Conservation (phyloP, 2,329 filamentous ascomycete genomes). For the Magnaporthales sp. region DNA sequence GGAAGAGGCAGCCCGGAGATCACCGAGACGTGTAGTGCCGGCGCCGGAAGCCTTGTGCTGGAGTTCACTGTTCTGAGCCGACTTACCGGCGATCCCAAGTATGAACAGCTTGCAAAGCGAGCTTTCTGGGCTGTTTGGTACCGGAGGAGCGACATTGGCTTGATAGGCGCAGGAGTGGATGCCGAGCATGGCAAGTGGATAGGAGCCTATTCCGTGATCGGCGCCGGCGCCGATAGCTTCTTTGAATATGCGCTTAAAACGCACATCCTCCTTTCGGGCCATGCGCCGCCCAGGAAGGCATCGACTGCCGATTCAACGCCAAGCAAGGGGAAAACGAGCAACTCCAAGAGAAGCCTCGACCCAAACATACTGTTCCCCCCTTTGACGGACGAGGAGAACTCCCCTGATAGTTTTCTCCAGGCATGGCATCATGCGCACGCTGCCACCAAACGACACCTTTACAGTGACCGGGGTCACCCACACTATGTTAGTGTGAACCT, state of each 20-base stretch:
- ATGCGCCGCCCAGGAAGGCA: slow-evolving; percentile 43
- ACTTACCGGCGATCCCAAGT: slow-evolving; percentile 77
- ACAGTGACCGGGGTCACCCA: slow-evolving; percentile 74
- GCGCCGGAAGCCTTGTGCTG: slow-evolving; percentile 88
- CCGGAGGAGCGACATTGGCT: slow-evolving; percentile 71
- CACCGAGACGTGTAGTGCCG: slow-evolving; percentile 93
- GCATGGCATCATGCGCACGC: slow-evolving; percentile 81
- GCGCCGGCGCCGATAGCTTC: slow-evolving; percentile 94
- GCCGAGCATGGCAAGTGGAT: slow-evolving; percentile 88
- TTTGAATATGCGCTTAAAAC: slow-evolving; percentile 97
- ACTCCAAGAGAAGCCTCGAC: slow-evolving; percentile 32
- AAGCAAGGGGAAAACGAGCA: not conserved
- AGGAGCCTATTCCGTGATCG: slow-evolving; percentile 82
- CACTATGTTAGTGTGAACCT: slow-evolving; percentile 91
- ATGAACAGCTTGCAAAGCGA: slow-evolving; percentile 80
- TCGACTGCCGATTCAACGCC: not conserved
- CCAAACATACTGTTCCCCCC: slow-evolving; percentile 55
- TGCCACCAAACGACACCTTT: slow-evolving; percentile 85
- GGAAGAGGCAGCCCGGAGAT: slow-evolving; percentile 51
- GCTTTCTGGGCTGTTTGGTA: slow-evolving; percentile 98
- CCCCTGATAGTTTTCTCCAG: slow-evolving; percentile 67
- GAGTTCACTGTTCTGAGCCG: slow-evolving; percentile 89
- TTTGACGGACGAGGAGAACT: slow-evolving; percentile 56
- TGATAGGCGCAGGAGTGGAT: slow-evolving; percentile 84
- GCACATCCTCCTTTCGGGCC: slow-evolving; percentile 78